A percentile compares a stretch with the other conserved stretches of the same genome.
These are phyloP conservation scores for Salix koriyanagi DNA, from an alignment of 345 rosid genomes.

Conservation along the genomic window DNA sequence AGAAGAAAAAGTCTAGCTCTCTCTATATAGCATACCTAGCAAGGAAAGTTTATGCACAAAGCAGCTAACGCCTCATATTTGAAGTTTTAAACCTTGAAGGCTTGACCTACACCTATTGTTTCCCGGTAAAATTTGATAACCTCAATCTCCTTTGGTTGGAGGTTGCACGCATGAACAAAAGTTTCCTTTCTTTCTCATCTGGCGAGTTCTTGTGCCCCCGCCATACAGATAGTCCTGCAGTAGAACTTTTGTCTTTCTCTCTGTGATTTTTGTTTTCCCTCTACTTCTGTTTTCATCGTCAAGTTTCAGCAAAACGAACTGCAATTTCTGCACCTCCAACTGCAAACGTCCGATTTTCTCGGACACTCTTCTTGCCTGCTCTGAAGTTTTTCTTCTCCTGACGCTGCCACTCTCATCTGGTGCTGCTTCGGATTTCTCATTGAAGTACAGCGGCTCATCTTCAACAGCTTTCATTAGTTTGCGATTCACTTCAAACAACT, in stretches of 20 bases:
- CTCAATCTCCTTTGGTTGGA: conserved; percentile 56
- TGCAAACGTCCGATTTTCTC: conserved; percentile 87
- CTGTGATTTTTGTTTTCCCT: conserved; percentile 41
- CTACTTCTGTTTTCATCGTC: conserved; percentile 60
- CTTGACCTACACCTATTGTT: conserved; percentile 15
- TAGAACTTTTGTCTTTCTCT: conserved; percentile 57
- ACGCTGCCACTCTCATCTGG: conserved; percentile 43
- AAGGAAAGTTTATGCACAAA: conserved; percentile 32
- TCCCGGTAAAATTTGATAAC: background rate
- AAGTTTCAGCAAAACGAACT: conserved; percentile 61
- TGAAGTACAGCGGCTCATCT: conserved; percentile 39
- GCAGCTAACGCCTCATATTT: conserved; percentile 5
- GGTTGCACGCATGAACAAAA: conserved; percentile 85
- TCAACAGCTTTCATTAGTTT: conserved; percentile 53
- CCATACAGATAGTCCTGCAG: conserved; percentile 83
- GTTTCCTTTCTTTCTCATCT: conserved; percentile 44
- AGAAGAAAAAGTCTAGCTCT: background rate
- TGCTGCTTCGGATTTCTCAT: conserved; percentile 39
- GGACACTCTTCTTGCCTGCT: conserved; percentile 76
- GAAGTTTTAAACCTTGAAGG: background rate
- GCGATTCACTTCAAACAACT: conserved; percentile 56
- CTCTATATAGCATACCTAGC: conserved; percentile 8
- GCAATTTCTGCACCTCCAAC: conserved; percentile 85
- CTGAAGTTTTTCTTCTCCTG: conserved; percentile 49
- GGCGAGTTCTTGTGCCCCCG: conserved; percentile 34